Evolutionary conservation across 257 asterid genomes (phyloP), one percentile per base, ranked within the genome.

Genomic region (Solanum chilense): DNA sequence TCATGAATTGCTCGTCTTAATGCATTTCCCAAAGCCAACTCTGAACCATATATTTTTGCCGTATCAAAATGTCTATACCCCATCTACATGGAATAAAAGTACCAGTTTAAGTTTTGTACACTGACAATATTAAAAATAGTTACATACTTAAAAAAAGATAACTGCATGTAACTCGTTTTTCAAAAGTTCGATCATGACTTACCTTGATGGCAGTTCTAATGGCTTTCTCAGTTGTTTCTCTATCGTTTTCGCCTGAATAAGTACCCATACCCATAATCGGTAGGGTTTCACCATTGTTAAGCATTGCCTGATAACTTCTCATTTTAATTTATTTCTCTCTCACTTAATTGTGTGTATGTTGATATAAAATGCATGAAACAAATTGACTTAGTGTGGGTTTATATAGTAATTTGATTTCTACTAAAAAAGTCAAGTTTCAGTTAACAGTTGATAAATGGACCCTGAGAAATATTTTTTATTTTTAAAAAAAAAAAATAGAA

Each of bases 41-140:
- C 99, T 0, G 99, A 96, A 12, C 98, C 99, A 25, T 96, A 96
- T 73, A 95, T 87, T 49, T 89, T 94, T 4, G 99, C 99, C 3
- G 98, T 95, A 88, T 96, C 99, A 23, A 96, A 96, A 82, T 95
- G 99, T 31, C 87, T 87, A 89, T 93, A 96, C 3, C 98, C 98
- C 93, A 93, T 90, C 99, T 96, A 92, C 45, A 52, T 78, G n/a
- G 20, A 10, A 56, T 20, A 56, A 56, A 56, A 56, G 0, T 52
- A 16, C n/a, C 4, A 6, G 23, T 16, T 37, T 35, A 73, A 35
- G 9, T 37, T 18, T 35, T 71, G 23, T 37, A 16, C 5, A 73
- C 9, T 2, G 3, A 73, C 0, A 4, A 20, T 20, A 20, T 4
- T 2, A 73, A 31, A 33, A 31, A 68, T 20, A 8, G 3, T 11